These are phyloP conservation scores for Sphaerobolus stellatus DNA, from an alignment of 1,284 basidiomycete genomes.

Conservation along the genomic window DNA sequence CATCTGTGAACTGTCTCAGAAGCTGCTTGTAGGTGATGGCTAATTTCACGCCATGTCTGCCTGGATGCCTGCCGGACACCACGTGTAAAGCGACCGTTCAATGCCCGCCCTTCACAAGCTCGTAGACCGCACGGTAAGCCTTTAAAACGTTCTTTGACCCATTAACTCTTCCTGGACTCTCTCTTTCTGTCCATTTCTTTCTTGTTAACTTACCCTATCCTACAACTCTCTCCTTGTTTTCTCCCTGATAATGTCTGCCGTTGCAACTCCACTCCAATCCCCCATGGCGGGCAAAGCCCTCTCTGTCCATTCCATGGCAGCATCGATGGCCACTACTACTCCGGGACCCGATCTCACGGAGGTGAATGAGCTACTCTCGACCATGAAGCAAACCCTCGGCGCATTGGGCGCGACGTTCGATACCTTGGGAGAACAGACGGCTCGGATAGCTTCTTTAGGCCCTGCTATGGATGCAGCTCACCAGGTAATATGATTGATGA, in stretches of 20 bases:
- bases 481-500: constrained; percentile 28
- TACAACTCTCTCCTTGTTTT: not conserved
- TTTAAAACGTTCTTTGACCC: constrained; percentile 6
- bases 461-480: constrained; percentile 44
- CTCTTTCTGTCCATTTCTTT: not conserved
- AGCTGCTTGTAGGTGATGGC: too few relatives aligned
- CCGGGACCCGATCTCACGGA: constrained; percentile 35
- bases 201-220: not conserved
- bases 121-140: constrained; percentile 1
- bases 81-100: constrained; percentile 9
- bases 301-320: constrained; percentile 6
- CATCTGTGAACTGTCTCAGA: too few relatives aligned
- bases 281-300: not conserved
- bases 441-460: constrained; percentile 41
- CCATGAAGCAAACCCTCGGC: constrained; percentile 43
- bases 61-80: constrained; percentile 1
- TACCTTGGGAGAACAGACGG: constrained; percentile 43
- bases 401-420: constrained; percentile 44
- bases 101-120: constrained; percentile 6
- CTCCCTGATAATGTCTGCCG: not conserved
- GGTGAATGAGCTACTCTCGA: constrained; percentile 41
- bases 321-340: constrained; percentile 11
- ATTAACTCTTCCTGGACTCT: not conserved
- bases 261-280: not conserved
- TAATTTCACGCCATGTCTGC: too few relatives aligned